Percentiles rank a stretch among this genome's conserved stretches.
Conservation (phyloP, 1,139 yeast genomes). For the Suhomyces taliae region DNA sequence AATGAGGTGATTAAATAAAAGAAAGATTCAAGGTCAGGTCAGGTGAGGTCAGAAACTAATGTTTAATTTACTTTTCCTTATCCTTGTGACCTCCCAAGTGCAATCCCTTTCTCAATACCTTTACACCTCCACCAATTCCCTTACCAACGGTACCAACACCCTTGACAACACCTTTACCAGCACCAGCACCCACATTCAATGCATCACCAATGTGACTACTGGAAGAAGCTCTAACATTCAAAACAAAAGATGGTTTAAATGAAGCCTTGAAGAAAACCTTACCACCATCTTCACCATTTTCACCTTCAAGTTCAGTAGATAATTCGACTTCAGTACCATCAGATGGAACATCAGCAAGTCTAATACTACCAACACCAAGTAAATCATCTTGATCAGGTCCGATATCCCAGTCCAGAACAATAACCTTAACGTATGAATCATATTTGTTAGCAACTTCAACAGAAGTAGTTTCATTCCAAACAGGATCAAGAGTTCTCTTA, state of each 20-base stretch:
- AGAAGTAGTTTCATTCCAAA: constrained; percentile 69
- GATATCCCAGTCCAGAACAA: constrained; percentile 86
- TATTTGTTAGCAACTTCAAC: constrained; percentile 59
- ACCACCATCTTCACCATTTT: constrained; percentile 65
- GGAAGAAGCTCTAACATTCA: constrained; percentile 43
- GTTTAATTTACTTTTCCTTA: constrained; percentile 1
- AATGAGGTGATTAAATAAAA: too few relatives aligned
- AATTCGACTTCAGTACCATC: constrained; percentile 49
- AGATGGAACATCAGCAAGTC: constrained; percentile 62
- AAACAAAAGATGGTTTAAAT: constrained; percentile 71
- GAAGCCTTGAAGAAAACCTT: constrained; percentile 54
- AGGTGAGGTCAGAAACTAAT: too few relatives aligned
- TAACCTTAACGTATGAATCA: constrained; percentile 57
- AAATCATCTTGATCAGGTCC: constrained; percentile 83
- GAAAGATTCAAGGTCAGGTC: too few relatives aligned
- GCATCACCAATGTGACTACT: constrained; percentile 45
- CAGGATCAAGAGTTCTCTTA: constrained; percentile 86
- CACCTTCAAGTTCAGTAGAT: constrained; percentile 55
- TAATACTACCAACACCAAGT: constrained; percentile 66
- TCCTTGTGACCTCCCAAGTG: constrained; percentile 23
- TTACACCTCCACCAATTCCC: constrained; percentile 42
- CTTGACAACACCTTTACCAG: constrained; percentile 49
- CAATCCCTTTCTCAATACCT: constrained; percentile 38
- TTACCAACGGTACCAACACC: constrained; percentile 42
- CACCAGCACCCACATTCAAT: constrained; percentile 33